These are phyloP conservation scores for Guyanaporus albipodus DNA, from an alignment of 768 basidiomycete genomes.

Conservation along the genomic window DNA sequence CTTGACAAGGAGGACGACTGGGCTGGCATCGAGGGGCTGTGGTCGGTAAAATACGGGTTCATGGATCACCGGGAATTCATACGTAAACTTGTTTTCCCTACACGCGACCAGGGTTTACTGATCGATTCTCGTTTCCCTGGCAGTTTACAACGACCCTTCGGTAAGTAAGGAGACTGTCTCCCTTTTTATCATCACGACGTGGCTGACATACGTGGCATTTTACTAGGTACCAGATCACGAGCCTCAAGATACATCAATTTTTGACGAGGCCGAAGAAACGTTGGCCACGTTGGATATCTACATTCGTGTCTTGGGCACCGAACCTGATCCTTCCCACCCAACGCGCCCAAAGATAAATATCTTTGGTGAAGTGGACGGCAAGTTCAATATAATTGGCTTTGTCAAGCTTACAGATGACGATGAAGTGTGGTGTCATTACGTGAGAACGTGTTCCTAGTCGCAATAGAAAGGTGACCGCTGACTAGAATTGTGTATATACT, in stretches of 20 bases:
- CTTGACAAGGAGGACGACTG: conserved; percentile 30
- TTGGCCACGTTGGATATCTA: conserved; percentile 47
- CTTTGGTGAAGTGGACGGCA: conserved; percentile 46
- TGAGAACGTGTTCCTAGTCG: conserved; percentile 31
- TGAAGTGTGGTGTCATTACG: conserved; percentile 62
- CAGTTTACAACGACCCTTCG: conserved; percentile 49
- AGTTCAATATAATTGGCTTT: conserved; percentile 48
- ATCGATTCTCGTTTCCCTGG: background rate
- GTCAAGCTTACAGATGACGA: conserved; percentile 56
- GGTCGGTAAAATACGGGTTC: conserved; percentile 65
- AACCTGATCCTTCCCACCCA: conserved; percentile 45
- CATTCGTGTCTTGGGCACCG: conserved; percentile 39
- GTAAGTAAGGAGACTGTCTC: conserved; percentile 12
- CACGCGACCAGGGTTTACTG: background rate
- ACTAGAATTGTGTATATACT: conserved; percentile 1
- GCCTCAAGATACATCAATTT: conserved; percentile 42
- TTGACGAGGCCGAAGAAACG: conserved; percentile 50
- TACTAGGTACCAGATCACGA: conserved; percentile 28
- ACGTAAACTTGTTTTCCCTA: conserved; percentile 37
- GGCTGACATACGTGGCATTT: conserved; percentile 2
- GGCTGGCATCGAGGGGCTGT: conserved; percentile 48
- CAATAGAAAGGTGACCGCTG: background rate
- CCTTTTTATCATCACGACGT: background rate
- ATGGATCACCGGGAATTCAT: conserved; percentile 64
- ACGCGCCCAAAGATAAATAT: conserved; percentile 52